A percentile compares a stretch with the other conserved stretches of the same genome.
Conservation (phyloP, 805 yeast species). For the Clavispora asparagi region DNA sequence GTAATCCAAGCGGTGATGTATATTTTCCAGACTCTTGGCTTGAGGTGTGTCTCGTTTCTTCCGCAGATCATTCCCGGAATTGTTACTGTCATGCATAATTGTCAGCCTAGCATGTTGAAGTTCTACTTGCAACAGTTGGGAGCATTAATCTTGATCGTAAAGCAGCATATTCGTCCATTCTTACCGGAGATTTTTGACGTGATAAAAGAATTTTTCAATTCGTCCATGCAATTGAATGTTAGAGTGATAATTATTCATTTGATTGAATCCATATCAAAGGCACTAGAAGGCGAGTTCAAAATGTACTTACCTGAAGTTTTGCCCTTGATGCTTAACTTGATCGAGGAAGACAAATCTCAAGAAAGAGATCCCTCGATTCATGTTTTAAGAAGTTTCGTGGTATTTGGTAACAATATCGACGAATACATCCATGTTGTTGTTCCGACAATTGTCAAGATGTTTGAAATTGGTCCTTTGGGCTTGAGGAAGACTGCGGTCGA, state of each 20-base stretch:
- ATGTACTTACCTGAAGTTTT: slow-evolving; percentile 72
- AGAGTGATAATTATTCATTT: slow-evolving; percentile 77
- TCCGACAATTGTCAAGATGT: slow-evolving; percentile 78
- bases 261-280: slow-evolving; percentile 77
- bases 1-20: slow-evolving; percentile 93
- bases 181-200: slow-evolving; percentile 69
- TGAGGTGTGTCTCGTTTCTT: slow-evolving; percentile 84
- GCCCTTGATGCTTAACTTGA: slow-evolving; percentile 66
- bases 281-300: slow-evolving; percentile 90
- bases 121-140: slow-evolving; percentile 87
- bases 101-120: slow-evolving; percentile 74
- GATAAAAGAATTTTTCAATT: slow-evolving; percentile 65
- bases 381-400: slow-evolving; percentile 76
- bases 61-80: slow-evolving; percentile 87
- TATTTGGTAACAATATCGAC: slow-evolving; percentile 82
- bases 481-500: slow-evolving; percentile 72
- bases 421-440: slow-evolving; percentile 82
- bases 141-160: slow-evolving; percentile 72
- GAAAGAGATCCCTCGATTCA: slow-evolving; percentile 60
- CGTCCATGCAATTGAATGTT: slow-evolving; percentile 43
- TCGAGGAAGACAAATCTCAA: slow-evolving; percentile 66
- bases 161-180: slow-evolving; percentile 84
- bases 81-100: slow-evolving; percentile 74
- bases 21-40: slow-evolving; percentile 83
- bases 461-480: slow-evolving; percentile 62